phyloP scores from a whole-genome alignment of 306 rosid genomes.

The Malus domestica region ASM211411v1 NC_041793.1:44678001-44678500 shows the following conservation, averaged over 20 bases:
- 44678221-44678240: not conserved
- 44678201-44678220: not conserved
- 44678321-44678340: not conserved
- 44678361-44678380: not conserved
- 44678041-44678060: not conserved
- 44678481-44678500: conserved; percentile 28
- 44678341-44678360: not conserved
- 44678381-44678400: not conserved
- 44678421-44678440: not conserved
- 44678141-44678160: not conserved
- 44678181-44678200: not conserved
- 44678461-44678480: conserved; percentile 6
- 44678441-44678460: conserved; percentile 2
- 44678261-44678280: not conserved
- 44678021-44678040: not conserved
- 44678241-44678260: not conserved
- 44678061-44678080: not conserved
- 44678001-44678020: not conserved
- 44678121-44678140: not conserved
- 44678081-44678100: not conserved
- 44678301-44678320: not conserved
- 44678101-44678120: not conserved
- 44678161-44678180: not conserved
- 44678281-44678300: not conserved
- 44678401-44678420: not conserved